These are phyloP conservation scores for Taphrina deformans DNA, from an alignment of 1,139 yeast species.

Conservation along the genomic window DNA sequence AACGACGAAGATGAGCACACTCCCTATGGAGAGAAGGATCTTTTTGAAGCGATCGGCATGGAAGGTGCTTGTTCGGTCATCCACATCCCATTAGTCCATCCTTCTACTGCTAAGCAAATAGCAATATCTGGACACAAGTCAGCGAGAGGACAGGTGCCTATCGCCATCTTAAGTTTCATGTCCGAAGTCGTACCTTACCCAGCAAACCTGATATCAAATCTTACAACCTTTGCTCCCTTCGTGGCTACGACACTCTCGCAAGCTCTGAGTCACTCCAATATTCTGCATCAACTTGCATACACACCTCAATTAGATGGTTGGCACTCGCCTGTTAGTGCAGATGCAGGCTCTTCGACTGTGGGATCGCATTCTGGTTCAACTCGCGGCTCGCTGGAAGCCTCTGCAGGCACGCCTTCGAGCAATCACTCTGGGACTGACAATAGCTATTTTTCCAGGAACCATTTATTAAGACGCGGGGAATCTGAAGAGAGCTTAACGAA, in stretches of 20 bases:
- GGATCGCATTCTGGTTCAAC: slow-evolving; percentile 1
- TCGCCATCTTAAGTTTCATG: slow-evolving; percentile 45
- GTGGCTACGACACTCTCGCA: slow-evolving; percentile 44
- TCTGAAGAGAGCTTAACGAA: slow-evolving; percentile 14
- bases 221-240: slow-evolving; percentile 44
- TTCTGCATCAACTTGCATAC: slow-evolving; percentile 38
- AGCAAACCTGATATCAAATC: slow-evolving; percentile 40
- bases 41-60: slow-evolving; percentile 39
- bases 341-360: slow-evolving; percentile 9
- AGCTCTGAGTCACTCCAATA: slow-evolving; percentile 44
- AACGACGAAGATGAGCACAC: slow-evolving; percentile 23
- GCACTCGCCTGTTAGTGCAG: slow-evolving; percentile 23
- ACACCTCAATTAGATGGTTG: slow-evolving; percentile 27
- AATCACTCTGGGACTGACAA: slow-evolving; percentile 2
- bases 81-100: slow-evolving; percentile 44
- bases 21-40: slow-evolving; percentile 21
- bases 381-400: not conserved
- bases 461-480: slow-evolving; percentile 10
- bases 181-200: slow-evolving; percentile 46
- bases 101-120: slow-evolving; percentile 36
- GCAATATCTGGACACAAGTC: slow-evolving; percentile 29
- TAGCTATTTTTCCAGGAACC: slow-evolving; percentile 12
- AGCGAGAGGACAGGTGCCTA: slow-evolving; percentile 41
- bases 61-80: slow-evolving; percentile 45
- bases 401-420: slow-evolving; percentile 23